Percentiles rank a stretch among this genome's conserved stretches.
These are phyloP conservation scores for Plasmodium falciparum DNA, from an alignment of 169 alveolate genomes.

Conservation along the genomic window DNA sequence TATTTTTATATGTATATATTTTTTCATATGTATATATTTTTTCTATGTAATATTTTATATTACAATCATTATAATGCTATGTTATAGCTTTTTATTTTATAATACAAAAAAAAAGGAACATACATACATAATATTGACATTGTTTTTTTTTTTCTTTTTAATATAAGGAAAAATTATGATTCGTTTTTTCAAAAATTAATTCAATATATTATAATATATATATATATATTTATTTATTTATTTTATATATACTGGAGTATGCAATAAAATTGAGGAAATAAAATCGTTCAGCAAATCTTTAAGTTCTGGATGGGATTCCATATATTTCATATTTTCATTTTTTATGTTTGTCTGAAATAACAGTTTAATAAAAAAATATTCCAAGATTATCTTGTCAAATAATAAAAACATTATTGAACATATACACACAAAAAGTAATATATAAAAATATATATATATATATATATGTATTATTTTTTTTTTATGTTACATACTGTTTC, in stretches of 20 bases:
- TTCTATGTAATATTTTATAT: no score
- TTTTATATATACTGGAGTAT: conserved; percentile 56
- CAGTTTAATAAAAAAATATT: conserved; percentile 1
- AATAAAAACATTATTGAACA: no score
- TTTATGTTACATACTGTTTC: conserved; percentile 52
- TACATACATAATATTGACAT: no score
- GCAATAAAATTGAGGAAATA: conserved; percentile 63
- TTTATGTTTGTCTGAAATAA: conserved; percentile 37
- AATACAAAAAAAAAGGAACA: no score
- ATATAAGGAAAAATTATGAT: no score
- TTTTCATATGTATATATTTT: no score
- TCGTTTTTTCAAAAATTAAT: no score
- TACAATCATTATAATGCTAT: no score
- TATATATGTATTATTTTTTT: conserved; percentile 1
- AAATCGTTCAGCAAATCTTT: conserved; percentile 59
- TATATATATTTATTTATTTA: not conserved
- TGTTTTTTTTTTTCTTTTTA: no score
- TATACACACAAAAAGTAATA: not conserved
- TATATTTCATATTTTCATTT: conserved; percentile 66
- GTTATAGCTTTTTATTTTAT: no score
- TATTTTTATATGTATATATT: not conserved
- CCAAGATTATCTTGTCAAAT: not conserved
- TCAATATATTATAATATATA: no score
- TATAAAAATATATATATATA: not conserved
- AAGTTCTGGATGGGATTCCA: conserved; percentile 72